Conservation (phyloP, 768 basidiomycete species). For the Cystofilobasidium capitatum region DNA sequence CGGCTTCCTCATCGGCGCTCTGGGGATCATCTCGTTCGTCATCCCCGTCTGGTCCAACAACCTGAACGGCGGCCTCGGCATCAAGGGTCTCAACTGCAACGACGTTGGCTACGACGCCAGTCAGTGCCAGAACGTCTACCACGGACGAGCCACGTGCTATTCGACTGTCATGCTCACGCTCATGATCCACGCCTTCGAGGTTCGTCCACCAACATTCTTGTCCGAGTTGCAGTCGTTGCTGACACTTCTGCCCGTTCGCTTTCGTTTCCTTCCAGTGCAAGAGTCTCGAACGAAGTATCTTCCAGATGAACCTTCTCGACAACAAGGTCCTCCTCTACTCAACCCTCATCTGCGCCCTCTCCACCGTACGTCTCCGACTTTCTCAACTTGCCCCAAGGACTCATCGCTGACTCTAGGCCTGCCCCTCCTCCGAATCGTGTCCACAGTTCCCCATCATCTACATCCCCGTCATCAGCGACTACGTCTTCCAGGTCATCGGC, state of each 20-base stretch:
- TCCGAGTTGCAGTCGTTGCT: neutral
- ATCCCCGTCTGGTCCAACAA: conserved; percentile 29
- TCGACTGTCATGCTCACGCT: conserved; percentile 40
- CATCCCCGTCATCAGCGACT: conserved; percentile 31
- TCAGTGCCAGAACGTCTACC: conserved; percentile 39
- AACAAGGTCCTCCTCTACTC: conserved; percentile 41
- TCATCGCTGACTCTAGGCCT: neutral
- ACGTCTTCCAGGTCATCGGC: conserved; percentile 42
- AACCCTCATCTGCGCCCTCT: conserved; percentile 36
- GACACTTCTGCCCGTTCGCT: neutral
- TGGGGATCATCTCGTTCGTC: conserved; percentile 29
- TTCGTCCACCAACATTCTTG: neutral
- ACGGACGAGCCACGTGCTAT: conserved; percentile 41
- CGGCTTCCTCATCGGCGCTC: conserved; percentile 38
- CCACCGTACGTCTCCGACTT: conserved; percentile 22
- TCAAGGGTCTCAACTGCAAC: neutral
- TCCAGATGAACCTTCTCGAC: conserved; percentile 38
- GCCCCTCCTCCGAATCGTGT: neutral
- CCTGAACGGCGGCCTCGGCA: conserved; percentile 5
- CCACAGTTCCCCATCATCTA: conserved; percentile 40
- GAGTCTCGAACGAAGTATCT: conserved; percentile 35
- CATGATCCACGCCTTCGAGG: conserved; percentile 24
- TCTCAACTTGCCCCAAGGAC: no score
- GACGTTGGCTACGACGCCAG: conserved; percentile 35
- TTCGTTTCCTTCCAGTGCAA: conserved; percentile 39